Base-by-base conservation (phyloP, 192 early-diverging fungal species). In the Lobosporangium transversale region DNA sequence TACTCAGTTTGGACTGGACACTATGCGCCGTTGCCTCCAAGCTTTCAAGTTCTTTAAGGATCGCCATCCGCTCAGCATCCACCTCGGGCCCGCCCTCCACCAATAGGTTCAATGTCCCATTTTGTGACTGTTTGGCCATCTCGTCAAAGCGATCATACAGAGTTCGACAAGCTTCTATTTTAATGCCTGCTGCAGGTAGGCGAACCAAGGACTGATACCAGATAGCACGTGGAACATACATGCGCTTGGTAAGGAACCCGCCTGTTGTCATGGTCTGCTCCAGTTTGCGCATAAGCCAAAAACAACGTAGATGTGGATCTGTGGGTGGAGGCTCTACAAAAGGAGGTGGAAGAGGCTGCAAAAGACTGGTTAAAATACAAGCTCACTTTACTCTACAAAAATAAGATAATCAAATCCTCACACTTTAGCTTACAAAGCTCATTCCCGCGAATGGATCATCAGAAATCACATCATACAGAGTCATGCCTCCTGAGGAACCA, bases 261-360 rank as follows among this genome's bases (percentile, higher is more conserved):
- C 80, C 80, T 12, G 65, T 65, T 10, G 69, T 54, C 80, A 81
- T 81, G 1, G 69, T 68, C 37, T 78, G 80, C 43, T 79, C 80
- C 27, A 81, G 49, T 45, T 56, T 60, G 24, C 51, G 61, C 80
- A 81, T 81, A 32, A 81, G 49, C 80, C 80, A 81, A 51, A 81
- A 81, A 18, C 74, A 70, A 21, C 73, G 65, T 17, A 81, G 32
- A 62, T 68, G 64, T 6, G 76, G 43, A 32, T 81, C 80, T 48
- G 49, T 51, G 0, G 80, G 80, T 40, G 74, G 43, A 23, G 53
- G 52, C 12, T 81, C 80, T 7, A 64, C 32, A 21, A 43, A 64
- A 14, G 70, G 55, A 40, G 70, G 70, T 20, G 70, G 70, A 15
- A 64, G 24, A 17, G 70, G 70, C 70, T 71, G 52, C 6, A 33